These are phyloP conservation scores for Schizosaccharomyces japonicus DNA, from an alignment of 805 yeast species.

Conservation along the genomic window DNA sequence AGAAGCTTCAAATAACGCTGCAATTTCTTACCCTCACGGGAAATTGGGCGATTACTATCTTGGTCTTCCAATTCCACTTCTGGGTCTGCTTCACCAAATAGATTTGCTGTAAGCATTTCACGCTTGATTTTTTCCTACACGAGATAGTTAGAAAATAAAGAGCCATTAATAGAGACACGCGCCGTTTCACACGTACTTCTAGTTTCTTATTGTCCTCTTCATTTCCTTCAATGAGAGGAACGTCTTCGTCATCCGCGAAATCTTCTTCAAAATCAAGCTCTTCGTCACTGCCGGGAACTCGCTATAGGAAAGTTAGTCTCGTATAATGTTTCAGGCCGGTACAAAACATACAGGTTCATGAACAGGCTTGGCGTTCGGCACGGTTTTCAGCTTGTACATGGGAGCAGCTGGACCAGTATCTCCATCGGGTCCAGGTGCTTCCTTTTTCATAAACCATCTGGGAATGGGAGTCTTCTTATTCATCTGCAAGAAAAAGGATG, in stretches of 20 bases:
- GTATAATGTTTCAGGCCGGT: too few species aligned
- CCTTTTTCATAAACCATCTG: slow-evolving; percentile 78
- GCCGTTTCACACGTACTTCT: slow-evolving; percentile 33
- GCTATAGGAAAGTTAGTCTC: too few species aligned
- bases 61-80: slow-evolving; percentile 39
- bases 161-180: not conserved
- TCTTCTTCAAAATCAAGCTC: slow-evolving; percentile 90
- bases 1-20: slow-evolving; percentile 36
- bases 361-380: not conserved
- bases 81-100: slow-evolving; percentile 8
- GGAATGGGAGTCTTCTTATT: slow-evolving; percentile 55
- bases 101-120: slow-evolving; percentile 29
- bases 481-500: slow-evolving; percentile 32
- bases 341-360: too few species aligned
- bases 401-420: slow-evolving; percentile 8
- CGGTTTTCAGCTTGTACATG: slow-evolving; percentile 12
- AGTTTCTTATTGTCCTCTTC: slow-evolving; percentile 86
- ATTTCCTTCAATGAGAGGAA: slow-evolving; percentile 86
- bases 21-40: slow-evolving; percentile 72
- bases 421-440: slow-evolving; percentile 25
- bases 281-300: slow-evolving; percentile 50
- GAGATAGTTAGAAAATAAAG: slow-evolving; percentile 19
- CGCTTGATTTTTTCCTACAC: slow-evolving; percentile 35
- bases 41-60: slow-evolving; percentile 59
- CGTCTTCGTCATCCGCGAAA: slow-evolving; percentile 96